Percentiles rank a stretch among this genome's conserved stretches.
phyloP scores from a whole-genome alignment of 2,329 filamentous ascomycete genomes.

The Thelonectria discophora region DNA sequence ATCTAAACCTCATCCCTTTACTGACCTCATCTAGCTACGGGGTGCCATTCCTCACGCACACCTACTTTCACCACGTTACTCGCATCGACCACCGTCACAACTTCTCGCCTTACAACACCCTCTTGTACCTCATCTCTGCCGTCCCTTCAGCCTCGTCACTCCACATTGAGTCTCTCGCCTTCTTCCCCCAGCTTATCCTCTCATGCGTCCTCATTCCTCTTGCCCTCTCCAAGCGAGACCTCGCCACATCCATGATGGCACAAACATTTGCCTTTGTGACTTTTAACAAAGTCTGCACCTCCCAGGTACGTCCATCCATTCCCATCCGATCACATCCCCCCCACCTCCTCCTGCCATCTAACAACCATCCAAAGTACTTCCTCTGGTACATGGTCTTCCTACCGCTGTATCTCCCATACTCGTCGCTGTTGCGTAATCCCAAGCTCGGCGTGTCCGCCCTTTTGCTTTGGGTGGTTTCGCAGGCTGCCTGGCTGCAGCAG shows the following conservation, averaged over 20 bases:
- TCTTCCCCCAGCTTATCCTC: slow-evolving; percentile 85
- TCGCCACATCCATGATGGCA: slow-evolving; percentile 86
- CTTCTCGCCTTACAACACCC: slow-evolving; percentile 94
- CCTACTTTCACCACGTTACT: slow-evolving; percentile 90
- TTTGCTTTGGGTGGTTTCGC: slow-evolving; percentile 76
- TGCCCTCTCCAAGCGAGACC: slow-evolving; percentile 79
- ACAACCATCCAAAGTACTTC: slow-evolving; percentile 75
- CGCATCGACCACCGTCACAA: slow-evolving; percentile 97
- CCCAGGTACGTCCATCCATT: slow-evolving; percentile 79
- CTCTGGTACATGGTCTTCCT: slow-evolving; percentile 97
- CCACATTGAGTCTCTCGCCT: slow-evolving; percentile 80
- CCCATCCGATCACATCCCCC: too few species aligned
- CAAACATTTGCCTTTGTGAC: slow-evolving; percentile 98
- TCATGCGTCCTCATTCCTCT: slow-evolving; percentile 80
- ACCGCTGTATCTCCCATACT: slow-evolving; percentile 86
- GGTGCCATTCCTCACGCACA: slow-evolving; percentile 83
- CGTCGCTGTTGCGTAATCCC: slow-evolving; percentile 71
- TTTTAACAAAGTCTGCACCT: slow-evolving; percentile 99
- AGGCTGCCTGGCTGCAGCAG: slow-evolving; percentile 80
- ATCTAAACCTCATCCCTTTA: slow-evolving; percentile 1
- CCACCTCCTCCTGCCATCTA: slow-evolving; percentile 14
- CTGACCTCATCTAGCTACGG: slow-evolving; percentile 69
- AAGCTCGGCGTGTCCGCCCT: slow-evolving; percentile 71
- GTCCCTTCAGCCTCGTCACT: slow-evolving; percentile 53
- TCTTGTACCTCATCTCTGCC: slow-evolving; percentile 87